These are phyloP conservation scores for Thyridium curvatum DNA, from an alignment of 2,329 filamentous ascomycete species.

Conservation along the genomic window DNA sequence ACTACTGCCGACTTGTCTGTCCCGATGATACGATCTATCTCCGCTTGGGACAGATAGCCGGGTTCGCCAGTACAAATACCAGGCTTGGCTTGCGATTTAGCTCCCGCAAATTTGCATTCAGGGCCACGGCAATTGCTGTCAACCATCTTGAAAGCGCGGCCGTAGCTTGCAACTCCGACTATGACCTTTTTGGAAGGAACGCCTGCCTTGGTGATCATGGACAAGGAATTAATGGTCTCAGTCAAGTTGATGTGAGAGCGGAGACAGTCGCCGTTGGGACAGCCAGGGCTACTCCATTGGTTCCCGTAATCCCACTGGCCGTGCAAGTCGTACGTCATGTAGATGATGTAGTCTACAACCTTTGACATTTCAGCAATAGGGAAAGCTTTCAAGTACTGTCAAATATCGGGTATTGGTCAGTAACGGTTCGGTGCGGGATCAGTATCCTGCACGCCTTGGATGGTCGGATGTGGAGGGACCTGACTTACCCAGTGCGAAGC, in stretches of 20 bases:
- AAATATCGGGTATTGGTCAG: neutral
- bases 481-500: neutral
- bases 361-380: slow-evolving; percentile 19
- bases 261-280: neutral
- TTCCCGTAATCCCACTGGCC: slow-evolving; percentile 30
- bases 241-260: slow-evolving; percentile 1
- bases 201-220: slow-evolving; percentile 8
- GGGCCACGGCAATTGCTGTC: slow-evolving; percentile 3
- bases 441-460: no score
- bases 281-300: neutral
- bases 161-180: slow-evolving; percentile 8
- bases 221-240: neutral
- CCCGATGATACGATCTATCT: slow-evolving; percentile 4
- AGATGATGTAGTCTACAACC: slow-evolving; percentile 24
- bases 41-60: slow-evolving; percentile 7
- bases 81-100: slow-evolving; percentile 2
- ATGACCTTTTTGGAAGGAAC: slow-evolving; percentile 4
- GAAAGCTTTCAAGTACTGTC: slow-evolving; percentile 22
- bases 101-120: slow-evolving; percentile 3
- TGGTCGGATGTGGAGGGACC: no score
- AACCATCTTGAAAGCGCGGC: slow-evolving; percentile 6
- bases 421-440: no score
- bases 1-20: no score
- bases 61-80: slow-evolving; percentile 5
- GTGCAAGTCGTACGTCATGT: slow-evolving; percentile 27